Evolutionary conservation across 1,284 basidiomycete species (phyloP).

Genomic region (Sporisorium exsertum): DNA sequence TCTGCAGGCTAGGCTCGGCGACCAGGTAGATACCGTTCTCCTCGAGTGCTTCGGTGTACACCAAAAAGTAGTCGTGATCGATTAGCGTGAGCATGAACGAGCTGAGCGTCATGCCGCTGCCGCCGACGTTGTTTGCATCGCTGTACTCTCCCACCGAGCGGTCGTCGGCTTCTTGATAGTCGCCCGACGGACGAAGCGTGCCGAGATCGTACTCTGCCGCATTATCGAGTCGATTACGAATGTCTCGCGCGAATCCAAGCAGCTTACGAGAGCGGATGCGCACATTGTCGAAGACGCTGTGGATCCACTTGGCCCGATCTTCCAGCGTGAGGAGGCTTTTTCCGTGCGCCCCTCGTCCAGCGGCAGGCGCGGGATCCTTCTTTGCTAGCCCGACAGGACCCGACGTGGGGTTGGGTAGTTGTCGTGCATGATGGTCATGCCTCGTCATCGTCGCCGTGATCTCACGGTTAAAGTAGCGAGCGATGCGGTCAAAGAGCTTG

Average conservation of each 20-base stretch:
- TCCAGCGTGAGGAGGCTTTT: slow-evolving; percentile 77
- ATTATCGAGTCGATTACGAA: slow-evolving; percentile 86
- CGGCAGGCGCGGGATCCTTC: slow-evolving; percentile 23
- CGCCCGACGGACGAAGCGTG: slow-evolving; percentile 68
- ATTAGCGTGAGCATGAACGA: slow-evolving; percentile 84
- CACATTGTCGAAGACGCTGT: slow-evolving; percentile 92
- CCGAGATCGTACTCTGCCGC: slow-evolving; percentile 93
- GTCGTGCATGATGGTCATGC: slow-evolving; percentile 35
- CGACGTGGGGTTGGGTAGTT: slow-evolving; percentile 27
- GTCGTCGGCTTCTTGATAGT: slow-evolving; percentile 41
- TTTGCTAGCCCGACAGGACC: slow-evolving; percentile 45
- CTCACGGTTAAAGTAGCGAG: slow-evolving; percentile 93
- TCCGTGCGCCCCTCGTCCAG: slow-evolving; percentile 48
- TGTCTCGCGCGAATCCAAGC: slow-evolving; percentile 78
- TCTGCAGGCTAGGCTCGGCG: slow-evolving; percentile 83
- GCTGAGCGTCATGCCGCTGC: slow-evolving; percentile 75
- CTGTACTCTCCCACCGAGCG: slow-evolving; percentile 24
- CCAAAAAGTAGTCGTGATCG: slow-evolving; percentile 90
- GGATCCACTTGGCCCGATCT: slow-evolving; percentile 88
- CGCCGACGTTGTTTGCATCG: slow-evolving; percentile 14
- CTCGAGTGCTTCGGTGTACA: slow-evolving; percentile 90
- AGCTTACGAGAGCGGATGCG: slow-evolving; percentile 92
- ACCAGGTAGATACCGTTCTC: slow-evolving; percentile 94
- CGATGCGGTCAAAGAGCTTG: slow-evolving; percentile 76
- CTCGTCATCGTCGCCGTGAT: slow-evolving; percentile 78